Base-by-base conservation (phyloP, 208 protist species). In the Paratrypanosoma confusum region DNA sequence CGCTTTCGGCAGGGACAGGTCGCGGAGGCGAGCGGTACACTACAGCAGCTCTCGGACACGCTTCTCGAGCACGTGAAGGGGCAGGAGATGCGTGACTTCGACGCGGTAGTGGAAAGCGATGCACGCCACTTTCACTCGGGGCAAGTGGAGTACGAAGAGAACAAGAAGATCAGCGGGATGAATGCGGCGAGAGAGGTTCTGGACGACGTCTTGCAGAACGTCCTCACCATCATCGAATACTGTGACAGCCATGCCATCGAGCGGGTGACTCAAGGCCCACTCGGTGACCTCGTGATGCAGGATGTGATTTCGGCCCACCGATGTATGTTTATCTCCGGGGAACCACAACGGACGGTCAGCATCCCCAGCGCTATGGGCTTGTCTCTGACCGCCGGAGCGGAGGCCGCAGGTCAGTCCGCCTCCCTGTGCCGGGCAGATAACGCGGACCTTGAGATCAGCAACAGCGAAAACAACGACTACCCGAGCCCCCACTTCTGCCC, bases 1-100 rank as follows among this genome's bases (percentile, higher is more conserved):
- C 53, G 83, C 14, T 66, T 76, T 22, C 76, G 73, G 16, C 62
- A 71, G 31, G 56, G 74, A 13, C 46, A 71, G 45, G 64, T 63
- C 13, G 73, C 76, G 43, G 42, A 53, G 20, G 78, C 79, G 0
- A 47, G 55, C 33, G 27, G 34, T 11, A 38, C 75, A 29, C 63
- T 71, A 38, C 25, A 37, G 6, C 5, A 48, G n/a, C 53, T 74
- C 31, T 59, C 66, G 10, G 57, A n/a, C 8, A 61, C 60, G 29
- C 79, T 74, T 28, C 63, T 88, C 5, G 45, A 57, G 20, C 44
- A 52, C 20, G 61, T 67, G 0, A 39, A 61, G 39, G 24, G 55
- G 36, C 64, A 59, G n/a, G 83, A 88, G 51, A 4, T 50, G 11
- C 38, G 37, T 21, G 73, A 76, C 56, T 61, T 69, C 46, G 37